Evolutionary conservation across 1,139 yeast species (phyloP).

Genomic region (Debaryomyces coudertii): DNA sequence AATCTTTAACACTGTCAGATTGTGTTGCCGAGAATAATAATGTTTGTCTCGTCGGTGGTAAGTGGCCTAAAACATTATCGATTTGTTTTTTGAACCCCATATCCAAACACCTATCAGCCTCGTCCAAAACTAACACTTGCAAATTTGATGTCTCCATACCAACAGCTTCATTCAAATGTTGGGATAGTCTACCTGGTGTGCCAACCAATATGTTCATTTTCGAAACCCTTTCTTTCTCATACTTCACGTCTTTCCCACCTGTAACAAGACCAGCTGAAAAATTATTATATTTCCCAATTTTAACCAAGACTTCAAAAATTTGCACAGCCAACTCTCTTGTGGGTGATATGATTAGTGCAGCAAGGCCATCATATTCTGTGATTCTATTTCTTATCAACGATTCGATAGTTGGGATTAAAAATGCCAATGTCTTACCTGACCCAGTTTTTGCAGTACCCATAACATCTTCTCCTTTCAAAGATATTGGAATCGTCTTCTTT

Average conservation of each 20-base stretch:
- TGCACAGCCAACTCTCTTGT: conserved; percentile 95
- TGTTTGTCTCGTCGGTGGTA: conserved; percentile 88
- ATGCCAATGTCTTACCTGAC: conserved; percentile 94
- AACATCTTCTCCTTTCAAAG: conserved; percentile 80
- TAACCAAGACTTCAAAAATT: conserved; percentile 84
- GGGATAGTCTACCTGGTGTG: conserved; percentile 94
- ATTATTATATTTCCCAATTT: conserved; percentile 77
- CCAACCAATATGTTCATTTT: conserved; percentile 88
- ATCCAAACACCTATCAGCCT: conserved; percentile 94
- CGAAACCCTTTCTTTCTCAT: conserved; percentile 82
- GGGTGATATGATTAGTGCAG: conserved; percentile 90
- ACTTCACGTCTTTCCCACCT: conserved; percentile 93
- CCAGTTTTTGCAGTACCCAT: conserved; percentile 96
- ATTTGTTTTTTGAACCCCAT: conserved; percentile 94
- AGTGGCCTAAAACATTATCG: conserved; percentile 80
- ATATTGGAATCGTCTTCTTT: conserved; percentile 71
- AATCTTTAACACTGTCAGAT: conserved; percentile 80
- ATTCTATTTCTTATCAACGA: conserved; percentile 70
- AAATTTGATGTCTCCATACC: conserved; percentile 80
- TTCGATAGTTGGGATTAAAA: conserved; percentile 83
- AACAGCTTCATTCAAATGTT: conserved; percentile 92
- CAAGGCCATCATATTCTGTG: conserved; percentile 89
- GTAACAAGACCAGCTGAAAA: conserved; percentile 94
- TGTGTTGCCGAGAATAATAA: conserved; percentile 91
- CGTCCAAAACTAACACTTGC: conserved; percentile 86